Evolutionary conservation across 2,329 filamentous ascomycete species (phyloP).

Genomic region (Aspergillus transmontanensis): DNA sequence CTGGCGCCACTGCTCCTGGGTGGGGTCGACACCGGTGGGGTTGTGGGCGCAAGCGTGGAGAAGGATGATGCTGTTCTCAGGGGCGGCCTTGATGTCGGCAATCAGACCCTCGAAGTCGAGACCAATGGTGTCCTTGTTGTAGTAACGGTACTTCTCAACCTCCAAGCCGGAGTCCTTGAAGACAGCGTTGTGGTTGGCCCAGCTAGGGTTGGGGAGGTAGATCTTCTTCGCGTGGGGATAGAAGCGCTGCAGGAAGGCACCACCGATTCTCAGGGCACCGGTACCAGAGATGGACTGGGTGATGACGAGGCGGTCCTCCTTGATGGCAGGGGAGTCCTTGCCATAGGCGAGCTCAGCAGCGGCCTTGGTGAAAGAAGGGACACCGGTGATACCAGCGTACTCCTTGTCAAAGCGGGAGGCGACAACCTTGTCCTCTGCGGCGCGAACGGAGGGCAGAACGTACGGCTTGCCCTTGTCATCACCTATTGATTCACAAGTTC

Average conservation of each 20-base stretch:
- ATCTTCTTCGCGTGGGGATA: slow-evolving; percentile 91
- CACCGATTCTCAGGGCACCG: slow-evolving; percentile 91
- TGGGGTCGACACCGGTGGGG: slow-evolving; percentile 95
- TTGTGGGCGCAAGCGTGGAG: slow-evolving; percentile 98
- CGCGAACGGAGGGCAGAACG: slow-evolving; percentile 88
- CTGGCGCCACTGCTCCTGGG: slow-evolving; percentile 85
- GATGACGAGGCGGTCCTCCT: slow-evolving; percentile 76
- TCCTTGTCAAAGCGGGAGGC: slow-evolving; percentile 85
- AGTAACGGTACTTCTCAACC: slow-evolving; percentile 97
- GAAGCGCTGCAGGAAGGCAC: slow-evolving; percentile 88
- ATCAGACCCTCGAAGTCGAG: slow-evolving; percentile 96
- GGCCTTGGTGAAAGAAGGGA: slow-evolving; percentile 90
- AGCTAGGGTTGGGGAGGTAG: slow-evolving; percentile 94
- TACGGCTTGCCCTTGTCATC: slow-evolving; percentile 98
- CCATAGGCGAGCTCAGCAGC: slow-evolving; percentile 92
- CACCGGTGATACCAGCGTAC: slow-evolving; percentile 95
- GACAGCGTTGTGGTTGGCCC: slow-evolving; percentile 97
- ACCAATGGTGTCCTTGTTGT: slow-evolving; percentile 97
- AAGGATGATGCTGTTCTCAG: slow-evolving; percentile 83
- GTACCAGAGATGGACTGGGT: slow-evolving; percentile 99
- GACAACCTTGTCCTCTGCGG: slow-evolving; percentile 86
- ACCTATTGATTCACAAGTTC: slow-evolving; percentile 32
- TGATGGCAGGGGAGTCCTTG: slow-evolving; percentile 72
- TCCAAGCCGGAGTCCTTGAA: slow-evolving; percentile 90
- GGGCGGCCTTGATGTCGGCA: slow-evolving; percentile 84